Evolutionary conservation across 176 grass and related monocot genomes (phyloP), one percentile per base, ranked within the genome.

Genomic region (Triticum urartu): DNA sequence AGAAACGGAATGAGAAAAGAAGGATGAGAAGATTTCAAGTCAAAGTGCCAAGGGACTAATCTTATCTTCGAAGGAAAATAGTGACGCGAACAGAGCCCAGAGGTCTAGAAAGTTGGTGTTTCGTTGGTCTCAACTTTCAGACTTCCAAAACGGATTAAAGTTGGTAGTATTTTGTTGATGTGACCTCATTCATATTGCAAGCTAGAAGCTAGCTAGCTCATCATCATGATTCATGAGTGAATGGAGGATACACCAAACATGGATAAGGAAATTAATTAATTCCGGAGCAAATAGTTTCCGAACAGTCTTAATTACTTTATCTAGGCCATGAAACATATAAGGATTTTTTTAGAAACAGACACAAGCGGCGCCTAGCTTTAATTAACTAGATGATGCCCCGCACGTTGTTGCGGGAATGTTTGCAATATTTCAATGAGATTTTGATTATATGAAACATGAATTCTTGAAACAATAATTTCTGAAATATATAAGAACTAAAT

Each of bases 221-320:
- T 75, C 75, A 84, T 80, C 33, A 59, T 72, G 68, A 80, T 75
- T 60, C 43, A n/a, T 87, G 61, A 64, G 64, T 47, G 82, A 83
- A 33, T 34, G 39, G 54, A 58, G 32, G 83, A 87, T 86, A 73
- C 77, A 88, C 65, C 78, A 89, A 82, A 42, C 77, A 74, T 82
- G 72, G 84, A 87, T 81, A 77, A 86, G 68, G 69, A 77, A 88
- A 81, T 79, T 68, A 24, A 78, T 79, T 74, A 20, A 86, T 79
- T 72, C 17, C 75, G n/a, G 64, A 60, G 38, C 21, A 22, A 12
- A 84, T 87, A 77, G 67, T 58, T 24, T 88, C 81, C 67, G 28
- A 48, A 47, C 30, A 87, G 79, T 30, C 28, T 30, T 30, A 30
- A 30, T 30, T 86, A 33, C 72, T 48, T 82, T 64, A 66, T 72